These are phyloP conservation scores for Lentinula detonsa DNA, from an alignment of 768 basidiomycete species.

Conservation along the genomic window DNA sequence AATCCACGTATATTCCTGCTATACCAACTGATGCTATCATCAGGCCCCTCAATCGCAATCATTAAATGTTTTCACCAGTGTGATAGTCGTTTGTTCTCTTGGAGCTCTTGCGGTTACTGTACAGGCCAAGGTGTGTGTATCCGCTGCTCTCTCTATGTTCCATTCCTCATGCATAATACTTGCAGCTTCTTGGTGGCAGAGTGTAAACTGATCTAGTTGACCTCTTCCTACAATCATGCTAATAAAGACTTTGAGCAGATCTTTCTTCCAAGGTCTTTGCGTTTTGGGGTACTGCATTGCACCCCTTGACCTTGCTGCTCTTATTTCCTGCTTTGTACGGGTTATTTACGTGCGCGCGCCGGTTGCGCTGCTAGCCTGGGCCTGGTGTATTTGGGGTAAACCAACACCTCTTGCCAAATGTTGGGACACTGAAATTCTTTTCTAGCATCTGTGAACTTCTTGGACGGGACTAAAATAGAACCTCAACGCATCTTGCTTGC, in stretches of 20 bases:
- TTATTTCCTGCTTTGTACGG: slow-evolving; percentile 81
- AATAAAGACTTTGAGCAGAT: slow-evolving; percentile 35
- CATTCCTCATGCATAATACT: not conserved
- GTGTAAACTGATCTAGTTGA: slow-evolving; percentile 45
- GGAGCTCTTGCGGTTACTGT: slow-evolving; percentile 90
- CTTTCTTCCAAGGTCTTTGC: slow-evolving; percentile 95
- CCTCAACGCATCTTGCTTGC: slow-evolving; percentile 86
- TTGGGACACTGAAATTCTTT: slow-evolving; percentile 2
- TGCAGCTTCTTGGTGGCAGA: slow-evolving; percentile 71
- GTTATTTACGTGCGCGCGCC: slow-evolving; percentile 85
- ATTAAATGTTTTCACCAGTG: slow-evolving; percentile 85
- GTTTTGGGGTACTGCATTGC: slow-evolving; percentile 95
- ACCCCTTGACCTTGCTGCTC: slow-evolving; percentile 85
- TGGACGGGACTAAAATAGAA: slow-evolving; percentile 92
- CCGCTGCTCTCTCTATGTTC: not conserved
- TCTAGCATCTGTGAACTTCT: slow-evolving; percentile 87
- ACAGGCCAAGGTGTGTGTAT: slow-evolving; percentile 76
- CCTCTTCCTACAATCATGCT: not conserved
- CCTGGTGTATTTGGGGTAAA: slow-evolving; percentile 96
- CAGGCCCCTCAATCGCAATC: slow-evolving; percentile 83
- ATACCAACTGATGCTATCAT: not conserved
- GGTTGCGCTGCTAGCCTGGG: slow-evolving; percentile 82
- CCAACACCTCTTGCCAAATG: slow-evolving; percentile 2
- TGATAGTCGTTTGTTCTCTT: slow-evolving; percentile 88
- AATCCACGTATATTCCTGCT: not conserved